Evolutionary conservation across 2,329 filamentous ascomycete species (phyloP), one percentile per base, ranked within the genome.

Genomic region (Colletotrichum shisoi): DNA sequence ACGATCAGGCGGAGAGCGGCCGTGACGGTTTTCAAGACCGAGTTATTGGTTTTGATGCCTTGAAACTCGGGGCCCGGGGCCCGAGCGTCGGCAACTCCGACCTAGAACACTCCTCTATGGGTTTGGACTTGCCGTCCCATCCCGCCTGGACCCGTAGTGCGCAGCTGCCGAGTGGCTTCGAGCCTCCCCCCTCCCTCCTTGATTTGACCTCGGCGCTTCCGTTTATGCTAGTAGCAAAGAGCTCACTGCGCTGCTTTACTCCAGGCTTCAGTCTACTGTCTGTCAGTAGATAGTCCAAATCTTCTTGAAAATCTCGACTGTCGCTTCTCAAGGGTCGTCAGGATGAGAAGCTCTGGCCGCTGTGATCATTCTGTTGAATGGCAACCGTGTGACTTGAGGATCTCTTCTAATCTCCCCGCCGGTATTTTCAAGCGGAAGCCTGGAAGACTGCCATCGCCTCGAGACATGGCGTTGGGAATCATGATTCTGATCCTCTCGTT

Each of bases 21-120:
- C 7, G 31, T 9, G 31, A 34, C 9, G 15, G 17, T 11, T 13
- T 45, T 9, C 17, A 19, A 19, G 12, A 11, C 13, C 49, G 31
- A n/a, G n/a, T 37, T 19, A 21, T 48, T 49, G 56, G 8, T 8
- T 8, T 34, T 34, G 31, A 49, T 39, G 57, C 49, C 49, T 42
- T 42, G 24, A 17, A 34, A 44, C 34, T 21, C 44, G 24, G 57
- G 37, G 62, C 12, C 51, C 49, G 49, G 34, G 51, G 49, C 49
- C 51, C 21, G 34, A 56, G 63, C 51, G 49, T 57, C 57, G 57
- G 57, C 46, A 27, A 65, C 48, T 37, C 62, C 62, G 62, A 11
- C 49, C 42, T 49, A 49, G 6, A 37, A 48, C n/a, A 48, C n/a
- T 48, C 11, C 21, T 13, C 49, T n/a, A 24, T 34, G 34, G 19